Conservation (phyloP, 306 rosid species). For the Geum urbanum region DNA sequence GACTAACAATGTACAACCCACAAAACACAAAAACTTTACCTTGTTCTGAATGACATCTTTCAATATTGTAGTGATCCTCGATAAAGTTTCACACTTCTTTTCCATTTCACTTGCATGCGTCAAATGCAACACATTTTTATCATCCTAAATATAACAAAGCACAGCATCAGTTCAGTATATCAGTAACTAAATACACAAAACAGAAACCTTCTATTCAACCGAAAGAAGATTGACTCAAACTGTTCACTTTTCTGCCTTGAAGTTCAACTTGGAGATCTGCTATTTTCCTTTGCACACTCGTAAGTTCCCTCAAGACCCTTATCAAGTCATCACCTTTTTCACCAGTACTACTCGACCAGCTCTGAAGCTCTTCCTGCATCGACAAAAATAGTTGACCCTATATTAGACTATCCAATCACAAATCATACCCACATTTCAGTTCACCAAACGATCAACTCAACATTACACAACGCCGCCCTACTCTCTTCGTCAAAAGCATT, state of each 20-base stretch:
- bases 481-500: background rate
- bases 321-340: conserved; percentile 84
- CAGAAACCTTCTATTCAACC: background rate
- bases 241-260: conserved; percentile 84
- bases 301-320: conserved; percentile 76
- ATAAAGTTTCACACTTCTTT: conserved; percentile 77
- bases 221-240: background rate
- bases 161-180: conserved; percentile 10
- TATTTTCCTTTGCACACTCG: conserved; percentile 80
- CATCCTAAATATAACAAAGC: conserved; percentile 55
- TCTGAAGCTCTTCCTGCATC: conserved; percentile 64
- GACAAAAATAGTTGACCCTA: background rate
- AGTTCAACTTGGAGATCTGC: conserved; percentile 96
- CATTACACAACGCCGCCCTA: background rate
- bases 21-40: conserved; percentile 37
- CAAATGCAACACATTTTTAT: conserved; percentile 89
- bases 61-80: conserved; percentile 77
- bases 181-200: background rate
- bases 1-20: conserved; percentile 5
- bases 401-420: background rate
- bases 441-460: background rate
- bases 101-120: conserved; percentile 95
- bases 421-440: conserved; percentile 5
- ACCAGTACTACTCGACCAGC: conserved; percentile 43
- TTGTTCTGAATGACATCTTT: conserved; percentile 95